A percentile compares a stretch with the other conserved stretches of the same genome.
phyloP scores from a whole-genome alignment of 352 stramenopile species.

The Achlya hypogyna region DNA sequence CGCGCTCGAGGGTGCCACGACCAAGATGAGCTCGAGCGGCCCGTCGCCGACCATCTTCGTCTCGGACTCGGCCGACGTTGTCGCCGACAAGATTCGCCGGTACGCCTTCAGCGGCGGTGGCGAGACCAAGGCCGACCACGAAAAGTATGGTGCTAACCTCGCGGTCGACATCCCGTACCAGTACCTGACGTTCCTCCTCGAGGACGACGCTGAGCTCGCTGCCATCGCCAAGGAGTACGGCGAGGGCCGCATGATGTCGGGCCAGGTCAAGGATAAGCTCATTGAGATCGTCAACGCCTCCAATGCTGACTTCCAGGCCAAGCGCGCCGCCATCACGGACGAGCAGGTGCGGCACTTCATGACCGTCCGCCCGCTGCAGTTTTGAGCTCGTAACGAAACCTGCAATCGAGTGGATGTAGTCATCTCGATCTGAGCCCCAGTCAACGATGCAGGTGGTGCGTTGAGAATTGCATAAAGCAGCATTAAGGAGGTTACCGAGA shows the following conservation, averaged over 20 bases:
- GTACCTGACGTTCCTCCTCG: conserved; percentile 99
- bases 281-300: conserved; percentile 90
- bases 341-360: conserved; percentile 97
- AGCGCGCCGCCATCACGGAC: conserved; percentile 89
- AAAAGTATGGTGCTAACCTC: conserved; percentile 97
- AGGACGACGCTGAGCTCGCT: conserved; percentile 96
- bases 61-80: conserved; percentile 96
- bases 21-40: conserved; percentile 98
- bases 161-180: conserved; percentile 98
- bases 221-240: conserved; percentile 94
- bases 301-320: conserved; percentile 92
- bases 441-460: no score
- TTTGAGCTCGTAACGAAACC: no score
- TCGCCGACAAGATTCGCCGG: conserved; percentile 88
- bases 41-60: conserved; percentile 98
- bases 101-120: conserved; percentile 90
- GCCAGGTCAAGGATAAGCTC: conserved; percentile 96
- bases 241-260: conserved; percentile 92
- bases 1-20: conserved; percentile 92
- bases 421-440: no score
- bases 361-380: conserved; percentile 86
- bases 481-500: no score
- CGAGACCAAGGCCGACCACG: conserved; percentile 97
- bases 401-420: no score
- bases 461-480: no score